Conservation (phyloP, 768 basidiomycete species). For the Tricholoma sp. region DNA sequence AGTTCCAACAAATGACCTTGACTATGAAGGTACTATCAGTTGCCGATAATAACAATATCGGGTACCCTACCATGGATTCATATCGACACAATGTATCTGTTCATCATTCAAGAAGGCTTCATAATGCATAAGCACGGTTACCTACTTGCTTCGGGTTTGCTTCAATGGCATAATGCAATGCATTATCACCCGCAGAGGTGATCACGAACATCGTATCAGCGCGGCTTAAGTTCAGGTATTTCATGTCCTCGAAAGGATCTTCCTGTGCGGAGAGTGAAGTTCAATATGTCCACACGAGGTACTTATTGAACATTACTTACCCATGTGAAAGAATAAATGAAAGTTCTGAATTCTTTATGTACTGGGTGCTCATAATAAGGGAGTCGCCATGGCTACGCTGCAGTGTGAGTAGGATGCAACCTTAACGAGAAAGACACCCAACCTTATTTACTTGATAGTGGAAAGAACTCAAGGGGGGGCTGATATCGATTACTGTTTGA, state of each 20-base stretch:
- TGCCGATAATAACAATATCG: background rate
- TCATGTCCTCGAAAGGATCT: conserved; percentile 72
- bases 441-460: conserved; percentile 56
- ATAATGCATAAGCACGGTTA: background rate
- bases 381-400: conserved; percentile 51
- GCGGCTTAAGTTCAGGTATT: conserved; percentile 48
- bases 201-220: conserved; percentile 70
- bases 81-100: conserved; percentile 66
- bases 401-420: conserved; percentile 3
- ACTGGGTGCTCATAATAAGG: conserved; percentile 66
- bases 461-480: conserved; percentile 54
- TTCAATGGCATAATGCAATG: conserved; percentile 72
- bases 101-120: background rate
- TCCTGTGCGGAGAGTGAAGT: conserved; percentile 34
- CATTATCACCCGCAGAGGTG: conserved; percentile 77
- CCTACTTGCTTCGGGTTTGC: conserved; percentile 49
- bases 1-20: conserved; percentile 78
- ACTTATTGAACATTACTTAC: conserved; percentile 18
- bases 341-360: conserved; percentile 62
- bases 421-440: conserved; percentile 6
- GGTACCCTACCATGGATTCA: conserved; percentile 52
- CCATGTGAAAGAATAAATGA: conserved; percentile 64
- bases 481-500: conserved; percentile 38
- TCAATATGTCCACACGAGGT: background rate
- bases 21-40: conserved; percentile 24